Conservation (phyloP, 23 red algal genomes). For the Gracilaria caudata region DNA sequence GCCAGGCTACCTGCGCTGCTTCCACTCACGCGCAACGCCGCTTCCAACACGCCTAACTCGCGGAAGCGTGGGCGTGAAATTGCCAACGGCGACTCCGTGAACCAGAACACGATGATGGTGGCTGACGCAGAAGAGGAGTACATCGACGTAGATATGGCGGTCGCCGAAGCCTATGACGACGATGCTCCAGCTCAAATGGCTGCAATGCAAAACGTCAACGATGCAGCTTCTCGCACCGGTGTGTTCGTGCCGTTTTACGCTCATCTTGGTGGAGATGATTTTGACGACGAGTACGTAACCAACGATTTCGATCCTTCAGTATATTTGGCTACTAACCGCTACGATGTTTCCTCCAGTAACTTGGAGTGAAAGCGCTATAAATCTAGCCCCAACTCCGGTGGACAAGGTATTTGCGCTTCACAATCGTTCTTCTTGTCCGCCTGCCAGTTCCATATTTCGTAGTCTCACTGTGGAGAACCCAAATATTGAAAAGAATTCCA, state of each 20-base stretch:
- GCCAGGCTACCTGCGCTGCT: constrained; percentile 16
- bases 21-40: constrained; percentile 31
- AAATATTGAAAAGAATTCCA: no score
- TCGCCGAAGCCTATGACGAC: constrained; percentile 16
- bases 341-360: background rate
- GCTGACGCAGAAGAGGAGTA: constrained; percentile 34
- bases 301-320: background rate
- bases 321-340: background rate
- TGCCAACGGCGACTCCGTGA: constrained; percentile 12
- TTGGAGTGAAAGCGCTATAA: background rate
- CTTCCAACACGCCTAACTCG: constrained; percentile 3
- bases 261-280: constrained; percentile 39
- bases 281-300: constrained; percentile 52
- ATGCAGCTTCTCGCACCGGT: constrained; percentile 6
- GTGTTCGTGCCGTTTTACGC: constrained; percentile 58
- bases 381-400: background rate
- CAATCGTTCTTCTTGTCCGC: no score
- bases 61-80: constrained; percentile 18
- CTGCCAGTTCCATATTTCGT: no score
- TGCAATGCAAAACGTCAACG: constrained; percentile 11
- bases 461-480: no score
- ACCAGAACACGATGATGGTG: constrained; percentile 25
- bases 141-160: constrained; percentile 29
- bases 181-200: constrained; percentile 10
- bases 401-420: no score